Conservation (phyloP, 2,329 filamentous ascomycete species). For the Thermothelomyces thermophilus region DNA sequence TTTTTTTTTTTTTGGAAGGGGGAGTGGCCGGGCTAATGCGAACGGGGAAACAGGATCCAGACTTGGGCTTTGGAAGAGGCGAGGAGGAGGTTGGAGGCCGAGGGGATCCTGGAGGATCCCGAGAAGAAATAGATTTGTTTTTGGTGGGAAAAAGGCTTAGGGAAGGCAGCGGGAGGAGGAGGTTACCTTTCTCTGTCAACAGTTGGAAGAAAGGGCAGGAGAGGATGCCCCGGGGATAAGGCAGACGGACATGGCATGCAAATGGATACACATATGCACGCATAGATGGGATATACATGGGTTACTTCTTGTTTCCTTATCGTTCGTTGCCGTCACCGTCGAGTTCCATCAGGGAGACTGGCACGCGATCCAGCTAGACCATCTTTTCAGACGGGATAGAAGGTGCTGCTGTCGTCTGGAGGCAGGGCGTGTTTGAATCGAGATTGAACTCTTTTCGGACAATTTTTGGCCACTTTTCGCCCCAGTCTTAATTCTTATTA, state of each 20-base stretch:
- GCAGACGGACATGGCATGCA: neutral
- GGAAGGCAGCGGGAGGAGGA: neutral
- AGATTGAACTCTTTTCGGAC: too few species aligned
- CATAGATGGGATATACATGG: slow-evolving; percentile 9
- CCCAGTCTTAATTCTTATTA: too few species aligned
- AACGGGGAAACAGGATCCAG: slow-evolving; percentile 66
- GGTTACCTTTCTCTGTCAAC: neutral
- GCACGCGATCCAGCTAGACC: neutral
- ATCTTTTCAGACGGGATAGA: neutral
- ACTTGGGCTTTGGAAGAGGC: slow-evolving; percentile 99
- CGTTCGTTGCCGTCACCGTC: neutral
- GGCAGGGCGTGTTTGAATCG: neutral
- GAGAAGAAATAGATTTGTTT: slow-evolving; percentile 42
- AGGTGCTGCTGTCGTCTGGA: neutral
- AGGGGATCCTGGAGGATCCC: slow-evolving; percentile 86
- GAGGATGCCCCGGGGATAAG: neutral
- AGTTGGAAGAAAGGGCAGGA: neutral
- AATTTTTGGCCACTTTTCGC: too few species aligned
- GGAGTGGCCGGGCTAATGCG: neutral
- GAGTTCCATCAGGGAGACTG: neutral
- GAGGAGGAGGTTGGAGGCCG: slow-evolving; percentile 85
- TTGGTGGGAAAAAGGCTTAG: neutral
- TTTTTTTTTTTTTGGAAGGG: neutral
- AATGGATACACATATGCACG: neutral
- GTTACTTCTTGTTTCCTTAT: neutral